These are phyloP conservation scores for Lecanosticta acicola DNA, from an alignment of 2,329 filamentous ascomycete species.

Conservation along the genomic window DNA sequence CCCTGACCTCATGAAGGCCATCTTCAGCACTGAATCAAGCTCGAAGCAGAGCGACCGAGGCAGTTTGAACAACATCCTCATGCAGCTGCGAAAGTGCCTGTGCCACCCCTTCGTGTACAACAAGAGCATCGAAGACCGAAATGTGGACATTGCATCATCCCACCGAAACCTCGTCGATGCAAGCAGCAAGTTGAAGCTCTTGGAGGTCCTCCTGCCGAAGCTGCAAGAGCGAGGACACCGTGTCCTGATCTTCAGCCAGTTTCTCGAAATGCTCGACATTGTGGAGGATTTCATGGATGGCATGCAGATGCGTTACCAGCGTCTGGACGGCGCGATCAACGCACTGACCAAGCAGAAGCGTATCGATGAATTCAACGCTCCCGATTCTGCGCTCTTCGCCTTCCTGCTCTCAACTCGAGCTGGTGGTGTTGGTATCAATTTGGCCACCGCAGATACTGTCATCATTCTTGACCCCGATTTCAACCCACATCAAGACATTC, in stretches of 20 bases:
- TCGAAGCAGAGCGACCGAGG: slow-evolving; percentile 66
- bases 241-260: slow-evolving; percentile 94
- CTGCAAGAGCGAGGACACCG: slow-evolving; percentile 79
- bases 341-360: slow-evolving; percentile 86
- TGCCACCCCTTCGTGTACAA: slow-evolving; percentile 97
- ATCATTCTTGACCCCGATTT: slow-evolving; percentile 97
- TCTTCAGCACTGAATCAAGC: slow-evolving; percentile 61
- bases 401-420: slow-evolving; percentile 92
- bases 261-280: slow-evolving; percentile 78
- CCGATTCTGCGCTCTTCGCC: slow-evolving; percentile 74
- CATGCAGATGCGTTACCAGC: slow-evolving; percentile 65
- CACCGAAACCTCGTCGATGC: slow-evolving; percentile 85
- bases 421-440: slow-evolving; percentile 93
- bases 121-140: slow-evolving; percentile 78
- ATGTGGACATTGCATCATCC: slow-evolving; percentile 54
- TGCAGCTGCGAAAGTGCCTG: slow-evolving; percentile 89
- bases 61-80: slow-evolving; percentile 86
- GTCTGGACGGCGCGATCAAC: slow-evolving; percentile 78
- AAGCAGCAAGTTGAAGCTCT: slow-evolving; percentile 77
- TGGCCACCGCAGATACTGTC: slow-evolving; percentile 94
- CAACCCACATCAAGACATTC: slow-evolving; percentile 96
- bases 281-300: slow-evolving; percentile 85
- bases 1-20: slow-evolving; percentile 77
- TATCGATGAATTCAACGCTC: slow-evolving; percentile 89
- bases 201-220: slow-evolving; percentile 82